Base-by-base conservation (phyloP, 306 rosid species). In the Cicer cuneatum region DNA sequence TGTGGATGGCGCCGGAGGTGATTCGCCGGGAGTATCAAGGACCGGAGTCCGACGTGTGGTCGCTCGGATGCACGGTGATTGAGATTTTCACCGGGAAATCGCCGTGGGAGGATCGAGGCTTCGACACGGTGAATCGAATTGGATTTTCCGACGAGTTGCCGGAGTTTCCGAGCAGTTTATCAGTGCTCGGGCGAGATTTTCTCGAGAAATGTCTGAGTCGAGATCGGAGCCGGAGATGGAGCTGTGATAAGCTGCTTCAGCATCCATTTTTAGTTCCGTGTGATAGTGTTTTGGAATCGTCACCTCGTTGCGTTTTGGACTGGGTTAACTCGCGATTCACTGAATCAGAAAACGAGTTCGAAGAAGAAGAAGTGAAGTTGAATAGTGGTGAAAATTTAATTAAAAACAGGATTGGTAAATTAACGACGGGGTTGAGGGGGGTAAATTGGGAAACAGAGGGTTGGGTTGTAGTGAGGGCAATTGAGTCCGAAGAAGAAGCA, bases 1-100 rank as follows among this genome's bases (percentile, higher is more conserved):
- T 93, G 62, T 91, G 98, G 98, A 93, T 93, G 98, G 98, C 97
- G 13, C 98, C 98, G 75, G 98, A 93, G 86, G 98, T 93, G 0
- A 74, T 93, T 8, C 84, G 90, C 10, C 70, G 87, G 78, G 90
- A 89, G 61, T 83, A 72, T 42, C 97, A 89, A 83, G 94, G 96
- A 37, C 89, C 93, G 42, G 94, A 91, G 69, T 86, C 96, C 12
- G 97, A 93, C 72, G 82, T 93, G 15, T 93, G 98, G 98, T 91
- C 98, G 0, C 49, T 93, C 4, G 98, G 98, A 2, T 93, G 98
- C 79, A 93, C 98, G 76, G 72, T 93, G 53, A 73, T 93, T 38
- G 97, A 93, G 85, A 88, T 91, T 93, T 12, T 91, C 51, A 87
- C 93, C 35, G 96, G 98, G 1, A 93, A 85, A 7, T 85, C 95